Base-by-base conservation (phyloP, 345 rosid species). In the Erysimum cheiranthoides region DNA sequence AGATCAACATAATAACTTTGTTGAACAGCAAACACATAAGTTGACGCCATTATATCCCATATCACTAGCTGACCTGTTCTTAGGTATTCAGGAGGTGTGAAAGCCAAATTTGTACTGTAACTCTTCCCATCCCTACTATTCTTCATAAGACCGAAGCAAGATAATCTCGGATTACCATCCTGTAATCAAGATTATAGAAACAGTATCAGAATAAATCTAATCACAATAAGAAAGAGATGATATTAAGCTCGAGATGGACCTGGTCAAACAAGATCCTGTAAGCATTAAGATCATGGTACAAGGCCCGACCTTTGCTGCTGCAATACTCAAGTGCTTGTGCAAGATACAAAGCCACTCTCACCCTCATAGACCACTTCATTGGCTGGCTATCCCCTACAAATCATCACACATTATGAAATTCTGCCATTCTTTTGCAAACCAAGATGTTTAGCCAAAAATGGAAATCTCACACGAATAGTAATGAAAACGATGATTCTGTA, bases 51-150 rank as follows among this genome's bases (percentile, higher is more conserved):
- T 72, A 63, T 32, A 61, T 54, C 35, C 28, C 28, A 76, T 38
- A 40, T 60, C 16, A 61, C 69, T 61, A 6, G 60, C 82, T 74
- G 73, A 89, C 97, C 97, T 21, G 95, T 91, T 74, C 95, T 86
- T 81, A 91, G 74, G 81, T 91, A 91, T 70, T 91, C 97, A 9
- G 97, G 97, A 43, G 97, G 97, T 54, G 97, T 89, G 71, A 91
- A 91, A 71, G 97, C 97, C 87, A 91, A 83, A 79, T 91, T 91
- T 10, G 97, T 91, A 73, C 97, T 91, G 65, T 91, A 91, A 74
- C 97, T 91, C 83, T 89, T 91, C 54, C 97, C 97, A 81, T 91
- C 97, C 69, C 97, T 86, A 76, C 97, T 91, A 74, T 91, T 91
- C 85, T 91, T 91, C 95, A 89, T 91, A 35, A 91, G 88, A 62